These are phyloP conservation scores for Balansia obtecta DNA, from an alignment of 2,329 filamentous ascomycete species.

Conservation along the genomic window DNA sequence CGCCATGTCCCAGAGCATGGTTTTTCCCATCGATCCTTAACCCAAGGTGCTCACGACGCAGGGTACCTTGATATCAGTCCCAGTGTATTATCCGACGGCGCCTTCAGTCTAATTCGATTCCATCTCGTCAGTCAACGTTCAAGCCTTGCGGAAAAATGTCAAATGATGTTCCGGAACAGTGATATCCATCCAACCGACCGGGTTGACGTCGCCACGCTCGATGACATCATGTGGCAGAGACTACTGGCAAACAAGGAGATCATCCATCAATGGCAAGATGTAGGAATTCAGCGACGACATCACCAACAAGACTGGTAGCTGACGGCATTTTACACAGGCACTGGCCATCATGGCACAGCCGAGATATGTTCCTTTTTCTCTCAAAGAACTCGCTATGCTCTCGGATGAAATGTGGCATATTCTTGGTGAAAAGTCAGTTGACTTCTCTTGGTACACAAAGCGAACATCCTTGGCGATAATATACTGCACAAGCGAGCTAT, in stretches of 20 bases:
- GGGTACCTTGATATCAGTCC: conserved; percentile 81
- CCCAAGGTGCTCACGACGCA: conserved; percentile 67
- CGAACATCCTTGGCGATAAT: conserved; percentile 42
- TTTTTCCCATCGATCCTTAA: conserved; percentile 64
- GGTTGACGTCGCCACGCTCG: conserved; percentile 51
- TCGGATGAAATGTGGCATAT: conserved; percentile 91
- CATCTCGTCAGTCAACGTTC: conserved; percentile 58
- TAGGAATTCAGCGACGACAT: conserved; percentile 22
- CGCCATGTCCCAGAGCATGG: conserved; percentile 67
- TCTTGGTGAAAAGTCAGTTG: conserved; percentile 68
- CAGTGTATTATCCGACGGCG: conserved; percentile 66
- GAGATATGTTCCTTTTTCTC: conserved; percentile 58
- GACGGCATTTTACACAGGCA: conserved; percentile 39
- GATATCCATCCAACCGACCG: conserved; percentile 12
- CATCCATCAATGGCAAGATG: conserved; percentile 76
- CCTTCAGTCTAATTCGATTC: conserved; percentile 71
- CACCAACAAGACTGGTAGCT: neutral
- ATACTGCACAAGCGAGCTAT: conserved; percentile 68
- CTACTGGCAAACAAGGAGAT: conserved; percentile 62
- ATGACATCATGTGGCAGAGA: conserved; percentile 61
- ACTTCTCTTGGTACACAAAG: conserved; percentile 75
- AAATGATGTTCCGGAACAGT: conserved; percentile 24
- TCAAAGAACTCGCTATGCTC: conserved; percentile 68
- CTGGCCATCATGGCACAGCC: conserved; percentile 84
- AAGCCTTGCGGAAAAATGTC: conserved; percentile 34